Evolutionary conservation across 352 stramenopile genomes (phyloP).

Genomic region (Phytophthora brassicae): DNA sequence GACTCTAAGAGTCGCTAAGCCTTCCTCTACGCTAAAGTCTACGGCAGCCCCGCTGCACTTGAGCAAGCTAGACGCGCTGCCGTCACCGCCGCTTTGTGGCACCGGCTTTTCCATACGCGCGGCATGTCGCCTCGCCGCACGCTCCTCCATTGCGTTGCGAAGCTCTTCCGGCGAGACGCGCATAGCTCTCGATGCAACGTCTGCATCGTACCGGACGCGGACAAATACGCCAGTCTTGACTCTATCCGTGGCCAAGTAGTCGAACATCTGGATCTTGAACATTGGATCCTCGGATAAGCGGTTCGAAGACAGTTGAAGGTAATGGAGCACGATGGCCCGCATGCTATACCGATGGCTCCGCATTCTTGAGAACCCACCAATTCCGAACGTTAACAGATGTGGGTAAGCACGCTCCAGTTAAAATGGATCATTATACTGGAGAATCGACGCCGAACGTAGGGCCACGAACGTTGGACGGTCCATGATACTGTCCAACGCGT

Average conservation of each 20-base stretch:
- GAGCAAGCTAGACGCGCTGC: too few relatives aligned
- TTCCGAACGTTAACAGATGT: background rate
- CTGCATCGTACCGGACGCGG: background rate
- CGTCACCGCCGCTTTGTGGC: too few relatives aligned
- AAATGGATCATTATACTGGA: background rate
- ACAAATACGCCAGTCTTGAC: background rate
- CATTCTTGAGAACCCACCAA: background rate
- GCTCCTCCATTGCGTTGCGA: background rate
- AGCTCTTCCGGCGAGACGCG: background rate
- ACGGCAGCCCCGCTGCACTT: too few relatives aligned
- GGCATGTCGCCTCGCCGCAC: background rate
- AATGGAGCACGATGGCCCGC: background rate
- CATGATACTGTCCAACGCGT: background rate
- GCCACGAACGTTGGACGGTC: background rate
- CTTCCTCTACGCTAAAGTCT: too few relatives aligned
- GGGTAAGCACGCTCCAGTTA: background rate
- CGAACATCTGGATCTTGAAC: background rate
- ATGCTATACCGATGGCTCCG: conserved; percentile 1
- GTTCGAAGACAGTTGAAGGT: background rate
- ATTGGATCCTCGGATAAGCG: background rate
- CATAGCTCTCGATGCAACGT: background rate
- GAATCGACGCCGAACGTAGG: background rate
- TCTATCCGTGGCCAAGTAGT: background rate
- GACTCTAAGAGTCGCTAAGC: too few relatives aligned
- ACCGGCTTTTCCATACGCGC: background rate